Evolutionary conservation across 106 monocot genomes (phyloP).

Genomic region (Triglochin maritima): DNA sequence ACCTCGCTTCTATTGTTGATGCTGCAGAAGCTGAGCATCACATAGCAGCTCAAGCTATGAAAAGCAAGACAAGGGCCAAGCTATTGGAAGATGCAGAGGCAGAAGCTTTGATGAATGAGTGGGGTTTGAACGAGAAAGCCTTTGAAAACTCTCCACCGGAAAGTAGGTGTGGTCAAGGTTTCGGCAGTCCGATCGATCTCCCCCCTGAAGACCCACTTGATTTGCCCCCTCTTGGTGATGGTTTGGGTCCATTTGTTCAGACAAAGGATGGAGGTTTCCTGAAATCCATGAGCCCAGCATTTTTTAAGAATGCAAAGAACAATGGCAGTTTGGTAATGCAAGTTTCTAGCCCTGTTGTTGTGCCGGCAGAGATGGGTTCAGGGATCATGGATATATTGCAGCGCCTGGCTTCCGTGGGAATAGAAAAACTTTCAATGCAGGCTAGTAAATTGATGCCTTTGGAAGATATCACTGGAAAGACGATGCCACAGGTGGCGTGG

Average conservation of each 20-base stretch:
- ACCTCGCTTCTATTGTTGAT: conserved; percentile 39
- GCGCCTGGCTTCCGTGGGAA: conserved; percentile 68
- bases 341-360: conserved; percentile 74
- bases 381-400: conserved; percentile 77
- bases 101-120: conserved; percentile 77
- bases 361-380: conserved; percentile 97
- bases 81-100: conserved; percentile 84
- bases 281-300: conserved; percentile 73
- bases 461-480: conserved; percentile 82
- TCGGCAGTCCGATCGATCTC: conserved; percentile 76
- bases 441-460: conserved; percentile 93
- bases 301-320: conserved; percentile 68
- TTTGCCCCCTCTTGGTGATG: conserved; percentile 60
- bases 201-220: conserved; percentile 47
- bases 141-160: conserved; percentile 59
- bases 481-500: conserved; percentile 81
- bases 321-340: conserved; percentile 87
- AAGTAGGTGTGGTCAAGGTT: conserved; percentile 34
- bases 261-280: conserved; percentile 87
- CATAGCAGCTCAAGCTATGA: conserved; percentile 23
- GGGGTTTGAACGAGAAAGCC: conserved; percentile 64
- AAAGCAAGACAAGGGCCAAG: conserved; percentile 40
- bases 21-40: conserved; percentile 57
- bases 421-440: conserved; percentile 83
- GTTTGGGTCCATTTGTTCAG: conserved; percentile 70